Evolutionary conservation across 345 rosid species (phyloP), one percentile per base, ranked within the genome.

Genomic region (Xanthoceras sorbifolium): DNA sequence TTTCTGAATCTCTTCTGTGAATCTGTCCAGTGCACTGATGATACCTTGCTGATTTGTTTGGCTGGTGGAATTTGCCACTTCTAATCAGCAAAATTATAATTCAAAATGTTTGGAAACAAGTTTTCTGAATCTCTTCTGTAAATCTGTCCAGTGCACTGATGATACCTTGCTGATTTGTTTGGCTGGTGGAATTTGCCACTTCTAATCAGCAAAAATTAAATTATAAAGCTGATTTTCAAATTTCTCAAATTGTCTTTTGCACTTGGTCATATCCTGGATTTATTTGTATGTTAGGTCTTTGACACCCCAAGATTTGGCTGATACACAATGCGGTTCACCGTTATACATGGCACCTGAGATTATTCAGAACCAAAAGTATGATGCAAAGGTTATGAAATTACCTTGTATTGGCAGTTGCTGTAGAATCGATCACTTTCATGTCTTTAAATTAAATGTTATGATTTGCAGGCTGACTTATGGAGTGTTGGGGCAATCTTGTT

Each of bases 341-440:
- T 82, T 93, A 61, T 93, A 93, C 85, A 93, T 93, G 97, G 96
- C 97, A 68, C 96, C 96, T 1, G 97, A 93, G 87, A 93, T 93
- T 74, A 89, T 93, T 75, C 84, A 84, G 85, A 84, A 90, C 73
- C 87, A 87, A 52, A 93, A 88, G 88, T 93, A 91, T 78, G 91
- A 93, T 83, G 95, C 96, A n/a, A 93, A 91, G 95, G 97, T 93
- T 85, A 88, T 64, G 82, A 1, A 73, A 54, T 63, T 40, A 36
- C 78, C 28, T 22, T 31, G 15, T 6, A 63, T 36, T 70, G 2
- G 17, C 11, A 23, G 25, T 75, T 75, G n/a, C 26, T 55, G 11
- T 28, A 50, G 66, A 23, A 17, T 75, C 7, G 59, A 64, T 38
- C 70, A 6, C 29, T n/a, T 6, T 31, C 55, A 34, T 32, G 54